Evolutionary conservation across 257 asterid species (phyloP), one percentile per base, ranked within the genome.

Genomic region (Salvia splendens): DNA sequence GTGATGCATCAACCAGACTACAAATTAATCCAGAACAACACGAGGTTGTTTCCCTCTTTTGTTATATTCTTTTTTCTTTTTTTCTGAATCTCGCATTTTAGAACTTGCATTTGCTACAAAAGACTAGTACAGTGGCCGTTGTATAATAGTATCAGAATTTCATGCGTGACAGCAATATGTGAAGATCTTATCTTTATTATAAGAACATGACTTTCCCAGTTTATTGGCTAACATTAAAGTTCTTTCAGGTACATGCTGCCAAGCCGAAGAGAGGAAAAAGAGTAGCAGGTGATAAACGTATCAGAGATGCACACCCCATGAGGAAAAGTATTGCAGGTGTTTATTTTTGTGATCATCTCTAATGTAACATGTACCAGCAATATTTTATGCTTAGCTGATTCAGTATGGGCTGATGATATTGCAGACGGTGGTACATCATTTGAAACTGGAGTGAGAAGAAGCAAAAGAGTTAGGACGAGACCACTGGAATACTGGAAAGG

Each of bases 401-500:
- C 36, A 42, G 20, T 49, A 59, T 65, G 8, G 68, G 67, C 43
- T 77, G 72, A 69, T 78, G 72, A 69, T 77, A 64, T 48, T 80
- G 74, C 89, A 93, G 98, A 83, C 35, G 80, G 83, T 70, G 97
- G 97, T 65, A 90, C 95, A 55, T 51, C 85, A 41, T 81, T 82
- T 62, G 96, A 85, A 60, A 46, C 73, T 74, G 99, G 97, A 63
- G 79, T 91, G 48, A 87, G 99, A 63, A 85, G 92, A 73, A 94
- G 99, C 92, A 87, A 78, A 84, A 77, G 99, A 79, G 76, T 87
- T 73, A 88, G 75, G 80, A 81, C 68, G 71, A 91, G 96, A 75
- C 97, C 96, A 67, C 81, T 94, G 67, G 95, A 85, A 64, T 94
- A 68, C 77, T 89, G 98, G 98, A 89, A 81, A 80, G 98, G 98